phyloP scores from a whole-genome alignment of 2,329 filamentous ascomycete genomes.

The Ambrosiella cleistominuta region DNA sequence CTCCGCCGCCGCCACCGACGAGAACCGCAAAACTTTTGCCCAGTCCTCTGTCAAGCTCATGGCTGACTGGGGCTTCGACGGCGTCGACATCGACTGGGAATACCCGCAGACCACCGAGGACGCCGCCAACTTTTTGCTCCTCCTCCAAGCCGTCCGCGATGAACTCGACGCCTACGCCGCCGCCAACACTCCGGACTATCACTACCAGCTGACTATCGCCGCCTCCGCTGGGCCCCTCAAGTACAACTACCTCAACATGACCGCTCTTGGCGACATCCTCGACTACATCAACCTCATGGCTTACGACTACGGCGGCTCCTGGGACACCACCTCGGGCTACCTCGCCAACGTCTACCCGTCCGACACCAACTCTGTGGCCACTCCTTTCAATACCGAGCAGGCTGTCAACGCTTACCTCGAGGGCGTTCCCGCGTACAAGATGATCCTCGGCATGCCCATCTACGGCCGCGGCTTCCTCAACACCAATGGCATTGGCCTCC shows the following conservation, averaged over 20 bases:
- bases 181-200: slow-evolving; percentile 27
- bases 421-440: slow-evolving; percentile 44
- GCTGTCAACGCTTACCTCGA: slow-evolving; percentile 49
- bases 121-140: slow-evolving; percentile 27
- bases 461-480: slow-evolving; percentile 53
- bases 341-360: slow-evolving; percentile 53
- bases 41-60: slow-evolving; percentile 49
- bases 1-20: slow-evolving; percentile 42
- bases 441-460: slow-evolving; percentile 63
- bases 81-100: slow-evolving; percentile 28
- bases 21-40: slow-evolving; percentile 50
- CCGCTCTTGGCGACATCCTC: slow-evolving; percentile 27
- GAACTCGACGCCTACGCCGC: slow-evolving; percentile 33
- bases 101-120: slow-evolving; percentile 23
- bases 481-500: slow-evolving; percentile 46
- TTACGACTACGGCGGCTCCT: slow-evolving; percentile 57
- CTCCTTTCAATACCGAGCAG: slow-evolving; percentile 50
- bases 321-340: slow-evolving; percentile 47
- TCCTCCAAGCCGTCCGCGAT: slow-evolving; percentile 27
- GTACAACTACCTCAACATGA: slow-evolving; percentile 30
- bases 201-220: slow-evolving; percentile 37
- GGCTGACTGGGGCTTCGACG: slow-evolving; percentile 50
- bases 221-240: slow-evolving; percentile 30
- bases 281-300: slow-evolving; percentile 50
- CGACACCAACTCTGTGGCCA: slow-evolving; percentile 34